Evolutionary conservation across 352 stramenopile species (phyloP), one percentile per base, ranked within the genome.

Genomic region (Globisporangium alternatum): DNA sequence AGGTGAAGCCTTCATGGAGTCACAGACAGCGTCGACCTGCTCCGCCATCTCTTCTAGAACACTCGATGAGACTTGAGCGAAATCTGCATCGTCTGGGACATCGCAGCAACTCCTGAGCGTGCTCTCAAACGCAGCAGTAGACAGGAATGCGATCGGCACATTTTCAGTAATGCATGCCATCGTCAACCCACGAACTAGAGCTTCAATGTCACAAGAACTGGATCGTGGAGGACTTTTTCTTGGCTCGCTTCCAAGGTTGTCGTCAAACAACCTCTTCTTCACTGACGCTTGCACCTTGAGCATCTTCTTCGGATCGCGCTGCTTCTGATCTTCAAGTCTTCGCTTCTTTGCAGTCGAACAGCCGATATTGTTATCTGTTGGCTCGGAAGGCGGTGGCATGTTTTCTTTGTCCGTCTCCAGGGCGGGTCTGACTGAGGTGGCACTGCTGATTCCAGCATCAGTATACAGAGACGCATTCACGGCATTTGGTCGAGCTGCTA

Each of bases 141-240:
- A 58, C 21, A 70, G 52, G 37, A 64, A 70, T 5, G 59, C 39
- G 17, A 67, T 17, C 9, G 60, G 60, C 25, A 70, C 65, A 25
- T 52, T 48, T 31, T 70, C 60, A 12, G 28, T 37, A 21, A 70
- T 31, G 30, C 65, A 70, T 3, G 60, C 60, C 1, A 54, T 17
- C 30, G 35, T 47, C 19, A 70, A 51, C 2, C 43, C 53, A 4
- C 53, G 59, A 12, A 67, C 25, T 13, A 60, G 3, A 8, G 49
- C 8, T 17, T 28, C 25, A 13, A 30, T 5, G 12, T 60, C 56
- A 39, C 13, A 22, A 1, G 13, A 3, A 33, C 51, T 21, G 9
- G 51, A 9, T 25, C 30, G 51, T 15, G 30, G 30, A n/a, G 21
- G 49, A 4, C 41, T 10, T 22, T 43, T 30, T 2, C 28, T 65